phyloP scores from a whole-genome alignment of 768 basidiomycete species.

The Atractiella rhizophila region DNA sequence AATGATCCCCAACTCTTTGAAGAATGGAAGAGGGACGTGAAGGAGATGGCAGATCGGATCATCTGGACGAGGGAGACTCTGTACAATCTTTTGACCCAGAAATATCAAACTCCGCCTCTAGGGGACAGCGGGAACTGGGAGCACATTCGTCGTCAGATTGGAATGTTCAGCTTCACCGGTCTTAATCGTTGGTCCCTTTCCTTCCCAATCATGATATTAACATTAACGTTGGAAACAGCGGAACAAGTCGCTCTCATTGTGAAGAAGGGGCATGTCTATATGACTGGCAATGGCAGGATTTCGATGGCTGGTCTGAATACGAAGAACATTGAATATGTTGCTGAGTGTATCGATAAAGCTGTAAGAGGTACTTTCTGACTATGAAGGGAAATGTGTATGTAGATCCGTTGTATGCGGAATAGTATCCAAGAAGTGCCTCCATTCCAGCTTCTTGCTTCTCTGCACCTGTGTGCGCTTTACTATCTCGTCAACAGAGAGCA shows the following conservation, averaged over 20 bases:
- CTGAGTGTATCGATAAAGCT: conserved; percentile 55
- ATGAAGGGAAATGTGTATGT: too few species aligned
- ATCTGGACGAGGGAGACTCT: conserved; percentile 73
- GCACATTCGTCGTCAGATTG: conserved; percentile 84
- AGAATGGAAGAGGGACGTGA: conserved; percentile 41
- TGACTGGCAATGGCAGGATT: conserved; percentile 57
- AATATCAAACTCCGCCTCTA: conserved; percentile 65
- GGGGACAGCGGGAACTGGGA: conserved; percentile 88
- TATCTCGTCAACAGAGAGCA: too few species aligned
- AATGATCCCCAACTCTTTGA: conserved; percentile 44
- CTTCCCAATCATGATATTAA: neutral
- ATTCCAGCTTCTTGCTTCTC: too few species aligned
- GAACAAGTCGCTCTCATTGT: conserved; percentile 58
- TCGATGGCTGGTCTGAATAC: conserved; percentile 26
- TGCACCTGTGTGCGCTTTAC: too few species aligned
- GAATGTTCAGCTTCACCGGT: conserved; percentile 79
- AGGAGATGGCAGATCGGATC: conserved; percentile 66
- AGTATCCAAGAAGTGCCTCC: too few species aligned
- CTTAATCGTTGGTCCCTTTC: conserved; percentile 24
- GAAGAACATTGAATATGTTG: conserved; percentile 68
- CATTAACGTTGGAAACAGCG: conserved; percentile 19
- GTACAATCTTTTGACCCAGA: conserved; percentile 47
- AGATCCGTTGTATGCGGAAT: too few species aligned
- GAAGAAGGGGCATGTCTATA: conserved; percentile 70
- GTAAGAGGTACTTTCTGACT: too few species aligned